Percentiles rank a stretch among this genome's conserved stretches.
These are phyloP conservation scores for Podila verticillata DNA, from an alignment of 192 early-diverging fungal genomes.

Conservation along the genomic window DNA sequence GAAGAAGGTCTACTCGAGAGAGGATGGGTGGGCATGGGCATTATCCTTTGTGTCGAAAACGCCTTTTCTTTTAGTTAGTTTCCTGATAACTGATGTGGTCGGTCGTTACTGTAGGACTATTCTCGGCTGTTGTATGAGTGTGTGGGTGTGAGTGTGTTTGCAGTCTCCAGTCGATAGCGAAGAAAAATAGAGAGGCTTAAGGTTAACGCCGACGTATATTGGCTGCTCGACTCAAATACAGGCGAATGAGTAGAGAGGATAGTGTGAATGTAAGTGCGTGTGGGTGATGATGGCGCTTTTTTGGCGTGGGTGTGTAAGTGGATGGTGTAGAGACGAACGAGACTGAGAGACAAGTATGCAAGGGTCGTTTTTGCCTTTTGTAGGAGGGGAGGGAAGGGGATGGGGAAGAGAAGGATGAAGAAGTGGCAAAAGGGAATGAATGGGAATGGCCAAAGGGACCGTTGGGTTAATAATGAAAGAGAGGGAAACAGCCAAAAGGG, in stretches of 20 bases:
- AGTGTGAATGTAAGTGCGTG: not conserved
- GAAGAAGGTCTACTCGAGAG: constrained; percentile 38
- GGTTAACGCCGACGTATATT: no score
- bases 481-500: not conserved
- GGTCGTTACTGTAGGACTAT: not conserved
- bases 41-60: not conserved
- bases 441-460: not conserved
- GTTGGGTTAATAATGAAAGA: not conserved
- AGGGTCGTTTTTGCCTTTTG: not conserved
- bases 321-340: no score
- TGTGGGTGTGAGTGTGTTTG: no score
- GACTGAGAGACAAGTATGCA: not conserved
- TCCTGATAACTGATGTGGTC: not conserved
- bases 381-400: not conserved
- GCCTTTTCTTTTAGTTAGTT: not conserved
- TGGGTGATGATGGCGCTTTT: not conserved
- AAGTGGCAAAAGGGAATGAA: not conserved
- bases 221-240: not conserved
- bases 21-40: constrained; percentile 52
- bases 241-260: not conserved
- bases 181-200: no score
- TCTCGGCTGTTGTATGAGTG: no score
- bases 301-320: no score
- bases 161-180: no score
- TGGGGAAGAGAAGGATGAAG: not conserved